These are phyloP conservation scores for Aspergillus sp. DNA, from an alignment of 2,329 filamentous ascomycete species.

Conservation along the genomic window DNA sequence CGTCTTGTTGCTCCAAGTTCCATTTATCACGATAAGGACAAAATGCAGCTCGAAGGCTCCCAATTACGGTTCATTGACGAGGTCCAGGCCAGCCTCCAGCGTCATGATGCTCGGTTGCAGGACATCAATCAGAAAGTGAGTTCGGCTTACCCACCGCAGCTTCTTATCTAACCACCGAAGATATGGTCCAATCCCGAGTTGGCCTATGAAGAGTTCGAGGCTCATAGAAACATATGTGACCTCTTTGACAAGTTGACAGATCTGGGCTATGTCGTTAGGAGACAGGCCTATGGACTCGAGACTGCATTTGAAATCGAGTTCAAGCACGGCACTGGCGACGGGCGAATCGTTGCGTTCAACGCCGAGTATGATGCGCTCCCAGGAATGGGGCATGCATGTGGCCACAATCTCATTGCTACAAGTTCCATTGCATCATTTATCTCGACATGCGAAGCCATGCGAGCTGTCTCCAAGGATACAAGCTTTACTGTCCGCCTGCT, in stretches of 20 bases:
- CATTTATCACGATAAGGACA: neutral
- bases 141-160: neutral
- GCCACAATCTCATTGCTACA: conserved; percentile 39
- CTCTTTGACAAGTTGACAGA: conserved; percentile 38
- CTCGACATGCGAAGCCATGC: conserved; percentile 36
- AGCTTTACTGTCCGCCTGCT: conserved; percentile 39
- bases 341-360: conserved; percentile 37
- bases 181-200: conserved; percentile 55
- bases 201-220: conserved; percentile 55
- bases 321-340: conserved; percentile 26
- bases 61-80: conserved; percentile 31
- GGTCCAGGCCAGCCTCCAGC: conserved; percentile 29
- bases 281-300: conserved; percentile 53
- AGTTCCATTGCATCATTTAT: conserved; percentile 43
- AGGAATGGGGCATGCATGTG: conserved; percentile 42
- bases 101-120: conserved; percentile 27
- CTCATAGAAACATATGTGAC: conserved; percentile 53
- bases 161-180: conserved; percentile 20
- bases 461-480: conserved; percentile 14
- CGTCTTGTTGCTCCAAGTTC: neutral
- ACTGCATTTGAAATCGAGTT: conserved; percentile 55
- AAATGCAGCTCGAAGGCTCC: conserved; percentile 30
- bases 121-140: conserved; percentile 32
- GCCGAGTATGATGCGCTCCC: conserved; percentile 47
- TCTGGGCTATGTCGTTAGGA: conserved; percentile 49